Percentiles rank a stretch among this genome's conserved stretches.
Evolutionary conservation across 2,329 filamentous ascomycete species (phyloP).

Genomic region (Paecilomyces dactylethromorphus): DNA sequence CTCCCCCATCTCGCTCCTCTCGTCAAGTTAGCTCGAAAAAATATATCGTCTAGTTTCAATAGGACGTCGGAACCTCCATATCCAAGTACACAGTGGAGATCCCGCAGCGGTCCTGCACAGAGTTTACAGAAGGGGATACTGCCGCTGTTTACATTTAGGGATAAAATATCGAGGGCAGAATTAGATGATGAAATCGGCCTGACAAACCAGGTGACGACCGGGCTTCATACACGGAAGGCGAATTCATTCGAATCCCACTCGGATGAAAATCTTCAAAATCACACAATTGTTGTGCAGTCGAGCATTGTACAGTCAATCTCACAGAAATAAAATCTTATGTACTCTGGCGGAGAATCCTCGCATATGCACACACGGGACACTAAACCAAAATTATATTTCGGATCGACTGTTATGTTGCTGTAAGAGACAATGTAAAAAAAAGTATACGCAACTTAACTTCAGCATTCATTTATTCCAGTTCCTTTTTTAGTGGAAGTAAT

Average conservation of each 20-base stretch:
- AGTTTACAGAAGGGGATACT: not conserved
- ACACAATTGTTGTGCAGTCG: not conserved
- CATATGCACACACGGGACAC: too few relatives aligned
- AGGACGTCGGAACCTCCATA: not conserved
- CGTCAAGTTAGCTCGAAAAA: not conserved
- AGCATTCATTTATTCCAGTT: too few relatives aligned
- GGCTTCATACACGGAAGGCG: not conserved
- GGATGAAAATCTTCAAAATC: not conserved
- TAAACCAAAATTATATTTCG: too few relatives aligned
- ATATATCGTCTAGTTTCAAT: not conserved
- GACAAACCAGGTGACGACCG: not conserved
- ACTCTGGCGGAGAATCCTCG: too few relatives aligned
- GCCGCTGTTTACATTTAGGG: not conserved
- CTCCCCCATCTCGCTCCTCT: slow-evolving; percentile 15
- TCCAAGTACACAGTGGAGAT: not conserved
- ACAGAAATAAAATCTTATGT: too few relatives aligned
- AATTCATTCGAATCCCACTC: not conserved
- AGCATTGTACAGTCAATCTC: too few relatives aligned
- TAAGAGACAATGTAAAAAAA: too few relatives aligned
- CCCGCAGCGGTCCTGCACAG: too few relatives aligned
- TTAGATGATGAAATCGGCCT: not conserved
- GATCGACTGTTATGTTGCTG: too few relatives aligned
- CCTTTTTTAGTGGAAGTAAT: too few relatives aligned
- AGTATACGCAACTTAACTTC: too few relatives aligned
- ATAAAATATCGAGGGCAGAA: not conserved